Conservation (phyloP, 2,329 filamentous ascomycete species). For the Sporothrix phasma region DNA sequence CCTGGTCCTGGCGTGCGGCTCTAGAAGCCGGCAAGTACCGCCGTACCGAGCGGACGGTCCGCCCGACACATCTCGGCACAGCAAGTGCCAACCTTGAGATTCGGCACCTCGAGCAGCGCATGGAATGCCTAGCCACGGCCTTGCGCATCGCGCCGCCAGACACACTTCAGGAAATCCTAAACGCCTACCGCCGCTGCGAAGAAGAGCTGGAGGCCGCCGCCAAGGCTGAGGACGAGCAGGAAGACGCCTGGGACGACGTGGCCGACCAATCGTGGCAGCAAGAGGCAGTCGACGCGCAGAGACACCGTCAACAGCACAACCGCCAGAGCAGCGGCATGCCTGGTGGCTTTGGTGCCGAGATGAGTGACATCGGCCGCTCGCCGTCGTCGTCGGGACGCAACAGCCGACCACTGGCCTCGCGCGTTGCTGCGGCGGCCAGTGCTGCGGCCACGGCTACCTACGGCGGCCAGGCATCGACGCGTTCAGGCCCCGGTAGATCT, state of each 20-base stretch:
- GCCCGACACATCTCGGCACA: conserved; percentile 50
- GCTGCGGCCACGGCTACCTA: conserved; percentile 23
- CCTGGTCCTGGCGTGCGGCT: conserved; percentile 70
- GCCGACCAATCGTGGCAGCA: conserved; percentile 49
- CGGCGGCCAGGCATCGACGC: conserved; percentile 22
- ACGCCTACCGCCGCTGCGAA: conserved; percentile 66
- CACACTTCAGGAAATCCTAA: conserved; percentile 64
- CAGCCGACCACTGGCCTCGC: conserved; percentile 10
- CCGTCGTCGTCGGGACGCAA: conserved; percentile 9
- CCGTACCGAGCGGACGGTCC: conserved; percentile 41
- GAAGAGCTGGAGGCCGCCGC: conserved; percentile 62
- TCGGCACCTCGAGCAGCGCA: conserved; percentile 67
- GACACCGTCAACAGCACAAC: not conserved
- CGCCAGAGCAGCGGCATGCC: conserved; percentile 31
- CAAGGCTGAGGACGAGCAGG: conserved; percentile 55
- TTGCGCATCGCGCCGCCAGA: conserved; percentile 61
- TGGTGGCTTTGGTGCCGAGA: conserved; percentile 37
- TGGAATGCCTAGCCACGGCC: conserved; percentile 68
- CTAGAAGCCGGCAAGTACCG: conserved; percentile 68
- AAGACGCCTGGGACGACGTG: conserved; percentile 59
- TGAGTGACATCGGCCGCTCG: not conserved
- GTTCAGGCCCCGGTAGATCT: not conserved
- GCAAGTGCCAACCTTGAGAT: conserved; percentile 52
- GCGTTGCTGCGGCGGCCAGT: conserved; percentile 15
- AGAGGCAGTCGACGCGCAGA: not conserved